Percentiles rank a stretch among this genome's conserved stretches.
These are phyloP conservation scores for Talaromyces marneffei DNA, from an alignment of 2,329 filamentous ascomycete species.

Conservation along the genomic window DNA sequence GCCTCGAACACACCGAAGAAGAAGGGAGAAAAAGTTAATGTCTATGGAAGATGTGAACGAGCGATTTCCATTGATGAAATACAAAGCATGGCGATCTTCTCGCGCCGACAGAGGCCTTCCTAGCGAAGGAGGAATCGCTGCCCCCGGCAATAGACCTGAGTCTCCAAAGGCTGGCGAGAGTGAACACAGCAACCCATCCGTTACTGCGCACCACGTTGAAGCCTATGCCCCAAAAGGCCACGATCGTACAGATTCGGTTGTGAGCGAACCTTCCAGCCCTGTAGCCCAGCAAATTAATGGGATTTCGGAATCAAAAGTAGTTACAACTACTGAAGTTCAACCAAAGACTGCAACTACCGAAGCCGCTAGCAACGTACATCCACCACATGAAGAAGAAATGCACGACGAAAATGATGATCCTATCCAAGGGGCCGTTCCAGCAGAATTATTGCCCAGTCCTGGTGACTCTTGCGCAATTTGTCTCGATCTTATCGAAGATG, in stretches of 20 bases:
- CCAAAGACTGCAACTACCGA: constrained; percentile 5
- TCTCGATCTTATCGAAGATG: constrained; percentile 86
- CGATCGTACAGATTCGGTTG: constrained; percentile 16
- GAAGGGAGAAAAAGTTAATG: constrained; percentile 97
- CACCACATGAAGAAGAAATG: neutral
- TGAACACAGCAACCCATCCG: constrained; percentile 21
- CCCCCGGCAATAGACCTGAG: constrained; percentile 62
- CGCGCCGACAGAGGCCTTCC: constrained; percentile 79
- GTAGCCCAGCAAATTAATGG: constrained; percentile 15
- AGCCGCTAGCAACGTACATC: neutral
- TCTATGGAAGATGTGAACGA: constrained; percentile 98
- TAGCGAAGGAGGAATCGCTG: constrained; percentile 74
- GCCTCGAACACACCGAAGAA: constrained; percentile 75
- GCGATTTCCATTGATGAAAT: constrained; percentile 91
- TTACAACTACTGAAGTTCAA: neutral
- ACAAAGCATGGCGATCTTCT: constrained; percentile 86
- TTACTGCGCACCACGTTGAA: constrained; percentile 18
- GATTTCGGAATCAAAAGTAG: constrained; percentile 11
- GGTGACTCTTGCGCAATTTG: constrained; percentile 96
- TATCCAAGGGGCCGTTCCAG: constrained; percentile 73
- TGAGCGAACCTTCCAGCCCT: constrained; percentile 16
- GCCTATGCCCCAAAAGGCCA: constrained; percentile 22
- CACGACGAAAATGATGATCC: constrained; percentile 56
- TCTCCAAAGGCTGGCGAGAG: constrained; percentile 65
- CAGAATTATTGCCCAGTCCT: constrained; percentile 71